A percentile compares a stretch with the other conserved stretches of the same genome.
phyloP scores from a whole-genome alignment of 192 early-diverging fungal species.

The Backusella macrospora region DNA sequence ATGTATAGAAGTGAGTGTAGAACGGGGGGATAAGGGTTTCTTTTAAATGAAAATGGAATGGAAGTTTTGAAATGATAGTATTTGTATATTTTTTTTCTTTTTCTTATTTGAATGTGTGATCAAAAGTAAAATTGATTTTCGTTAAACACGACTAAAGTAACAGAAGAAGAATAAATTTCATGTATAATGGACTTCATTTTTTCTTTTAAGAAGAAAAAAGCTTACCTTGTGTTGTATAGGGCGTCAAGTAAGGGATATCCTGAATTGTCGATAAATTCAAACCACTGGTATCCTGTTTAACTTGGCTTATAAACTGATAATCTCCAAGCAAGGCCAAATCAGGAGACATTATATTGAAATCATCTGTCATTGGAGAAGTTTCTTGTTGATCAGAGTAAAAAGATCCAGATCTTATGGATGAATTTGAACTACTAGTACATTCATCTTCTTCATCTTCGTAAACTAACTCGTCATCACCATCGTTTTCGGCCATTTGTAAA shows the following conservation, averaged over 20 bases:
- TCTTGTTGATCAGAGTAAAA: background rate
- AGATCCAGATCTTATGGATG: background rate
- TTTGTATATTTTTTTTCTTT: background rate
- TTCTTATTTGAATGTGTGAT: background rate
- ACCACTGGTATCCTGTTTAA: background rate
- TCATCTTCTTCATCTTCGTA: background rate
- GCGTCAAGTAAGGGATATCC: background rate
- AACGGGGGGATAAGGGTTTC: too few species aligned
- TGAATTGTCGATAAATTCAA: background rate
- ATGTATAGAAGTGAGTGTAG: too few species aligned
- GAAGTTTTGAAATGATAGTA: too few species aligned
- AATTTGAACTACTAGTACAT: background rate
- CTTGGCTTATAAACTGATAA: background rate
- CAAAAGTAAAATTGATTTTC: conserved; percentile 12
- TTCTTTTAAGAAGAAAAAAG: background rate
- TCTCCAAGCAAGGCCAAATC: background rate
- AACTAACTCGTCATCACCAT: conserved; percentile 9
- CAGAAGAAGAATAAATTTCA: background rate
- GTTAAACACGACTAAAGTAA: background rate
- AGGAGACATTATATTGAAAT: background rate
- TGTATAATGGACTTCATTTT: too few species aligned
- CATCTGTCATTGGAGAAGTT: background rate
- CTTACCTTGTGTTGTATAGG: conserved; percentile 1
- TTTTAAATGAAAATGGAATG: too few species aligned
- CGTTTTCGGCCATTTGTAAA: conserved; percentile 13